Percentiles rank a stretch among this genome's conserved stretches.
phyloP scores from a whole-genome alignment of 1,284 basidiomycete genomes.

The Irpex sp. region DNA sequence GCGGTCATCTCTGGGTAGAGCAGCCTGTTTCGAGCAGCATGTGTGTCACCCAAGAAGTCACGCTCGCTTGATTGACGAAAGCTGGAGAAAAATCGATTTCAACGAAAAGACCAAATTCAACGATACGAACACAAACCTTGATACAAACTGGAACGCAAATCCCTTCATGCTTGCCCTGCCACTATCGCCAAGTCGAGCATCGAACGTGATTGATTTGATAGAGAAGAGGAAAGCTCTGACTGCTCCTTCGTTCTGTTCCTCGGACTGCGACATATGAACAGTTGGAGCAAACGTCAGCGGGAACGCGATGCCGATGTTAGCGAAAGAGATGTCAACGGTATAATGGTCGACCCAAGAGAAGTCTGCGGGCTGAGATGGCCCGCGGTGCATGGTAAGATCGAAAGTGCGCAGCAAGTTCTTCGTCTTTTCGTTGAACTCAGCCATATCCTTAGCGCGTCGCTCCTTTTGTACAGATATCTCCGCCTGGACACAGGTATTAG shows the following conservation, averaged over 20 bases:
- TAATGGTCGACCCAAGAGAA: constrained; percentile 66
- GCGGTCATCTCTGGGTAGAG: constrained; percentile 80
- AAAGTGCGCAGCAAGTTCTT: constrained; percentile 70
- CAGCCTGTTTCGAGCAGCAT: constrained; percentile 73
- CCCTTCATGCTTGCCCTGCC: constrained; percentile 71
- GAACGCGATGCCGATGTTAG: constrained; percentile 81
- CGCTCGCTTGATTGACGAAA: constrained; percentile 70
- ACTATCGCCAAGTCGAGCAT: constrained; percentile 71
- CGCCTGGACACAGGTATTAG: constrained; percentile 36
- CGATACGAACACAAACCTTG: constrained; percentile 44
- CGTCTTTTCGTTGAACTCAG: constrained; percentile 81
- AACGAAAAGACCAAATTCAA: not conserved
- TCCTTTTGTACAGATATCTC: constrained; percentile 74
- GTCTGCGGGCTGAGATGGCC: constrained; percentile 28
- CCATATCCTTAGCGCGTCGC: constrained; percentile 71
- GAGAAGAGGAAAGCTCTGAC: constrained; percentile 84
- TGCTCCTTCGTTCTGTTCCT: constrained; percentile 36
- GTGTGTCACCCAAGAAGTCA: constrained; percentile 73
- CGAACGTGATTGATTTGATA: constrained; percentile 71
- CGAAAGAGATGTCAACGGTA: constrained; percentile 60
- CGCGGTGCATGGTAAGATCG: constrained; percentile 51
- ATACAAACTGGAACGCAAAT: constrained; percentile 83
- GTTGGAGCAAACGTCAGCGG: constrained; percentile 62
- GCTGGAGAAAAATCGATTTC: constrained; percentile 32
- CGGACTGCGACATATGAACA: constrained; percentile 40